phyloP scores from a whole-genome alignment of 495 filamentous ascomycete genomes.

The Evansstolkia leycettana region DNA sequence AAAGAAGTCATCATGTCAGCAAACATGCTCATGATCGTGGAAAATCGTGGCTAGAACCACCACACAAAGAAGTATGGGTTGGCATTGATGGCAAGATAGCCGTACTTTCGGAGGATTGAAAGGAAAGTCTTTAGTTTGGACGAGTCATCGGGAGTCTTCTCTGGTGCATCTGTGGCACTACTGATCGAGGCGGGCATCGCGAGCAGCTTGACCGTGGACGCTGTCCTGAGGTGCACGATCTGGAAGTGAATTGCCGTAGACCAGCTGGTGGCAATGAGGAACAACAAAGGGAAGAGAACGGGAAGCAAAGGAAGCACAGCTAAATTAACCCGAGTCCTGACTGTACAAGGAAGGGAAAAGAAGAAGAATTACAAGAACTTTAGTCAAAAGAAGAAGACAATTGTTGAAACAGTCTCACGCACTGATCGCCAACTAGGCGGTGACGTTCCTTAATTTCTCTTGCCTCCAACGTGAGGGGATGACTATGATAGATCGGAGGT shows the following conservation, averaged over 20 bases:
- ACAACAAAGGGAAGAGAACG: background rate
- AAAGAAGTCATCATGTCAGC: constrained; percentile 11
- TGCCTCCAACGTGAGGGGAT: background rate
- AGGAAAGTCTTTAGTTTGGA: constrained; percentile 79
- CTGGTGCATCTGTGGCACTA: constrained; percentile 25
- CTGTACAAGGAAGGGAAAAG: background rate
- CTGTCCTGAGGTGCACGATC: background rate
- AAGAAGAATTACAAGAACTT: background rate
- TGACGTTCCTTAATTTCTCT: constrained; percentile 16
- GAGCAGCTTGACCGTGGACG: background rate
- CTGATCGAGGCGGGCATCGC: constrained; percentile 6
- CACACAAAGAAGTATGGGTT: background rate
- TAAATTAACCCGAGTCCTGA: background rate
- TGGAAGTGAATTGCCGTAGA: background rate
- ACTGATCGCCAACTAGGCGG: constrained; percentile 13
- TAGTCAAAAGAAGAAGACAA: background rate
- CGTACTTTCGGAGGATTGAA: constrained; percentile 69
- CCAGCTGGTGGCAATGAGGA: background rate
- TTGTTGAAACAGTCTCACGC: background rate
- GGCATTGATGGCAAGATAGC: too few species aligned
- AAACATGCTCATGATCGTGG: too few species aligned
- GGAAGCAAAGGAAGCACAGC: background rate
- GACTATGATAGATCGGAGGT: too few species aligned
- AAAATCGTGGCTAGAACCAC: background rate
- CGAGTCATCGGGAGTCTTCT: constrained; percentile 63